These are phyloP conservation scores for Coelastrella sp. DNA, from an alignment of 139 green algal genomes.

Conservation along the genomic window DNA sequence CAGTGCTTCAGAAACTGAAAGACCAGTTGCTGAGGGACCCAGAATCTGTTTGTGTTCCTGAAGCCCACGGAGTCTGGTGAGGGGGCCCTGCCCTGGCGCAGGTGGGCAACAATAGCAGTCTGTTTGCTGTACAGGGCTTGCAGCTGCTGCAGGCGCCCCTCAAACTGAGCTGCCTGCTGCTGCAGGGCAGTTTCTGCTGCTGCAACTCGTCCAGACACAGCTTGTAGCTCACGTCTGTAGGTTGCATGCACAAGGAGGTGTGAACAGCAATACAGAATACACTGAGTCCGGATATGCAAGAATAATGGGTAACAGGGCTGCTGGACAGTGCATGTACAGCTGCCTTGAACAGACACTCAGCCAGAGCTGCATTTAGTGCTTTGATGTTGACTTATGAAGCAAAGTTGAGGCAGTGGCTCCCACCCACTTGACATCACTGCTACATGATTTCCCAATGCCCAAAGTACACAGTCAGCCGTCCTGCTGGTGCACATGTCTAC, in stretches of 20 bases:
- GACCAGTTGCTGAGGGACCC: conserved; percentile 14
- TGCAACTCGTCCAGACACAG: conserved; percentile 1
- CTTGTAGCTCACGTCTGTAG: conserved; percentile 2
- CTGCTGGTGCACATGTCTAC: too few species aligned
- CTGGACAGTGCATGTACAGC: too few species aligned
- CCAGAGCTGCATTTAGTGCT: too few species aligned
- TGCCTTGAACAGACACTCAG: too few species aligned
- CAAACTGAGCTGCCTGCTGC: conserved; percentile 24
- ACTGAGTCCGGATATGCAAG: too few species aligned
- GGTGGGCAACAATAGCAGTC: conserved; percentile 20
- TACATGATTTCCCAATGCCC: too few species aligned
- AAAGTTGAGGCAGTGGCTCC: too few species aligned
- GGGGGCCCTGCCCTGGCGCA: conserved; percentile 1
- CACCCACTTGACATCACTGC: too few species aligned
- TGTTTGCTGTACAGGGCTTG: conserved; percentile 31
- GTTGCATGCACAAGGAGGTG: too few species aligned
- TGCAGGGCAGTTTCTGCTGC: conserved; percentile 41
- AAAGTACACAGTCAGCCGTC: too few species aligned
- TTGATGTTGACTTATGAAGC: too few species aligned
- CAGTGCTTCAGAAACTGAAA: conserved; percentile 45
- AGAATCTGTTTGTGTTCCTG: conserved; percentile 37
- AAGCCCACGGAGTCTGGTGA: conserved; percentile 10
- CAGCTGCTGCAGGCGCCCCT: conserved; percentile 18
- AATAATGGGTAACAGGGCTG: too few species aligned
- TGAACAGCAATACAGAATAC: neutral